Evolutionary conservation across 257 asterid genomes (phyloP), one percentile per base, ranked within the genome.

Genomic region (Nyctanthes arbortristis): DNA sequence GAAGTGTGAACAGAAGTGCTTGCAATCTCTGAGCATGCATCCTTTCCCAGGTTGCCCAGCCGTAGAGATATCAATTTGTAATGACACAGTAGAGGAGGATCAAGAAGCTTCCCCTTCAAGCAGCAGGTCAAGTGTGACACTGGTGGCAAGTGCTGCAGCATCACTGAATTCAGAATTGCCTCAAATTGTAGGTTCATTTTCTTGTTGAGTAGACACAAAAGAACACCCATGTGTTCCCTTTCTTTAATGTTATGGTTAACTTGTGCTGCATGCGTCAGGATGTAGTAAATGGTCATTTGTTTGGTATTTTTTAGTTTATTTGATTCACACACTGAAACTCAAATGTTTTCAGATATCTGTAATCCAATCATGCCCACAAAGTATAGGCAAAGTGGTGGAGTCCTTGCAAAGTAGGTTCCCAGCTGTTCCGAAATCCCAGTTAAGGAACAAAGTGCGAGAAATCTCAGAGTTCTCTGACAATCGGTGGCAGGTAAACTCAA

Each of bases 381-480:
- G 90, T 73, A 84, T 91, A 43, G 81, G 75, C 77, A 86, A 84
- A 69, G 73, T 93, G 77, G 82, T 68, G 34, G 83, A 87, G 77
- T 65, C 73, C 9, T 85, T 91, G 68, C 90, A 74, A 5, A 70
- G 57, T 27, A 85, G 81, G 75, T 89, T 91, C 74, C 97, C 97
- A 3, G 69, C 80, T 57, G 57, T 82, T 22, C 65, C 88, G 16
- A 91, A 86, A 80, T 67, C 93, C 69, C 93, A 85, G 61, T 63
- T 94, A 61, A 80, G 87, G 75, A 87, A 73, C 45, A 89, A 91
- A 84, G 97, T 94, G 82, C 90, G 89, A 39, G 96, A 89, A 80
- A 78, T 91, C 65, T 76, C 97, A 3, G 90, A 86, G 29, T 91
- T 84, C 76, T 69, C 78, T 40, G 87, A 89, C 27, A 88, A 90